These are phyloP conservation scores for Mortierella sp. DNA, from an alignment of 371 early-diverging fungal species.

Conservation along the genomic window DNA sequence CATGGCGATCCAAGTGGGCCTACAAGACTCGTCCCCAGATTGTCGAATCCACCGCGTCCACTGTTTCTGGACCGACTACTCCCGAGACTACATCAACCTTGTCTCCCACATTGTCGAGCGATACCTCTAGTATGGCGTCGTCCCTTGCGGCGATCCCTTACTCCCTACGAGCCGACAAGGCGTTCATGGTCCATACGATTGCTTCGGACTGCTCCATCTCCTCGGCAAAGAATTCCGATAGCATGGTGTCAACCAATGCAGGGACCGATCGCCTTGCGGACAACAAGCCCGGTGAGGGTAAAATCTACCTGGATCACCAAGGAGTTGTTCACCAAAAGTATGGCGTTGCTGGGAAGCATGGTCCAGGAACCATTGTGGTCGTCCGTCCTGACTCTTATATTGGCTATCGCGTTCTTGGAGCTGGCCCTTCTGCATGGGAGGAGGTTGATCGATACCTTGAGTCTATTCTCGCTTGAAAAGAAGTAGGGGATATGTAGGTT, in stretches of 20 bases:
- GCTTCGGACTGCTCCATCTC: conserved; percentile 7
- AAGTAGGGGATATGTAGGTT: background rate
- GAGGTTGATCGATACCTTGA: conserved; percentile 41
- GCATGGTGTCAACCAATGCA: background rate
- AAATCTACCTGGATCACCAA: conserved; percentile 38
- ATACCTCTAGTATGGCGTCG: background rate
- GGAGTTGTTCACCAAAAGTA: conserved; percentile 40
- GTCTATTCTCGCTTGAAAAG: conserved; percentile 19
- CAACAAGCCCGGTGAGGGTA: conserved; percentile 41
- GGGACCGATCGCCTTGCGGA: conserved; percentile 9
- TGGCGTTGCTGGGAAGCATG: conserved; percentile 34
- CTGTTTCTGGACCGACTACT: background rate
- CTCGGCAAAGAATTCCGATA: background rate
- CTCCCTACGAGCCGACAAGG: background rate
- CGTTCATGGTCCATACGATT: conserved; percentile 42
- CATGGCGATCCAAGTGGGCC: conserved; percentile 34
- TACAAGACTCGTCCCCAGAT: conserved; percentile 14
- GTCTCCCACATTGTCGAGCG: background rate
- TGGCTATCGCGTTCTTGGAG: conserved; percentile 46
- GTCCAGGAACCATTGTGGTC: conserved; percentile 42
- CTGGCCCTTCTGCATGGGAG: conserved; percentile 31
- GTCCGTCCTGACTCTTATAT: conserved; percentile 43
- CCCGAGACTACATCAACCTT: background rate
- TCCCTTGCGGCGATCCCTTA: conserved; percentile 15
- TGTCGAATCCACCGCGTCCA: background rate